These are phyloP conservation scores for Pseudocohnilembus persalinus DNA, from an alignment of 169 alveolate genomes.

Conservation along the genomic window DNA sequence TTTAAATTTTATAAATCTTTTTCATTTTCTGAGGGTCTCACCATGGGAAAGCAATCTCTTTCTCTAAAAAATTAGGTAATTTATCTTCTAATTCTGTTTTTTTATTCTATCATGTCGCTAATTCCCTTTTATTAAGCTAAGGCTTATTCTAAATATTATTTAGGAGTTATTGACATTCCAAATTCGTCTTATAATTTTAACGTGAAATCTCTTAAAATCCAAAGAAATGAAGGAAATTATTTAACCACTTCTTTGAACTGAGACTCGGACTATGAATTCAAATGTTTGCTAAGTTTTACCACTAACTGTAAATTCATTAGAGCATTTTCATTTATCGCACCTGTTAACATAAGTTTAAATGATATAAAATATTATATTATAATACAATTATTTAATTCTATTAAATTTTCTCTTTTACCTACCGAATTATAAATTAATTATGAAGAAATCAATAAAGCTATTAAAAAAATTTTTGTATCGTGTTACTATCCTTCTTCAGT, in stretches of 20 bases:
- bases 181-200: slow-evolving; percentile 68
- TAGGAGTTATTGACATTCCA: slow-evolving; percentile 72
- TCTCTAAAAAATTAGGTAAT: slow-evolving; percentile 71
- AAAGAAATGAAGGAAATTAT: slow-evolving; percentile 71
- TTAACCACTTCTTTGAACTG: slow-evolving; percentile 68
- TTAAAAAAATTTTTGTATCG: slow-evolving; percentile 73
- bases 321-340: slow-evolving; percentile 19
- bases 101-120: slow-evolving; percentile 62
- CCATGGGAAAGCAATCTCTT: slow-evolving; percentile 74
- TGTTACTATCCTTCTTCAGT: slow-evolving; percentile 71
- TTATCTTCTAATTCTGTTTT: slow-evolving; percentile 72
- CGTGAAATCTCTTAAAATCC: slow-evolving; percentile 81
- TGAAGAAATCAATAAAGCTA: slow-evolving; percentile 64
- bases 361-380: no score
- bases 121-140: slow-evolving; percentile 72
- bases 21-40: slow-evolving; percentile 78
- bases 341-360: slow-evolving; percentile 47
- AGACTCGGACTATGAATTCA: slow-evolving; percentile 44
- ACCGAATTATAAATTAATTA: slow-evolving; percentile 69
- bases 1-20: slow-evolving; percentile 62
- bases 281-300: slow-evolving; percentile 21
- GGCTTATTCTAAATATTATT: slow-evolving; percentile 75
- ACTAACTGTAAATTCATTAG: slow-evolving; percentile 23
- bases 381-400: no score
- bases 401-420: slow-evolving; percentile 64